These are phyloP conservation scores for Curvularia sp. DNA, from an alignment of 2,329 filamentous ascomycete genomes.

Conservation along the genomic window DNA sequence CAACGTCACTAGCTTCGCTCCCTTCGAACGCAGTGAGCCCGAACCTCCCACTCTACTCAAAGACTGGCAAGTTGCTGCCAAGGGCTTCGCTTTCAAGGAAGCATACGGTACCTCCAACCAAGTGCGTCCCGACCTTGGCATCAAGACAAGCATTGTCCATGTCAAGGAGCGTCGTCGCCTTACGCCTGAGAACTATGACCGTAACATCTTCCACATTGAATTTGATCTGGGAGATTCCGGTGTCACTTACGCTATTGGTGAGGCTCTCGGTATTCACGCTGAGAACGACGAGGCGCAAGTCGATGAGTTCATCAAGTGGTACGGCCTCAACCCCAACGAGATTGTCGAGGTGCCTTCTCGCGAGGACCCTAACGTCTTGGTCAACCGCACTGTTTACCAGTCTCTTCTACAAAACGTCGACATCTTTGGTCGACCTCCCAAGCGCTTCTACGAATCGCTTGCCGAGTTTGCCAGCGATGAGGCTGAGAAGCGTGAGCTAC, in stretches of 20 bases:
- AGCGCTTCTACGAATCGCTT: constrained; percentile 95
- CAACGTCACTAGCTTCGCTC: constrained; percentile 79
- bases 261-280: constrained; percentile 94
- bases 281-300: constrained; percentile 87
- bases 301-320: constrained; percentile 84
- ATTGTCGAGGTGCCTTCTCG: constrained; percentile 91
- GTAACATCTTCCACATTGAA: constrained; percentile 99
- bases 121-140: constrained; percentile 83
- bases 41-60: constrained; percentile 72
- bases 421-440: constrained; percentile 94
- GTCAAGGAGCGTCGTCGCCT: constrained; percentile 96
- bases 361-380: constrained; percentile 74
- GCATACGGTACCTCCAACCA: constrained; percentile 76
- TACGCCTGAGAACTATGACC: constrained; percentile 86
- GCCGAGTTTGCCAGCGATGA: constrained; percentile 85
- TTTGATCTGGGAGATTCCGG: constrained; percentile 93
- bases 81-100: constrained; percentile 92
- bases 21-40: constrained; percentile 76
- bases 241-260: constrained; percentile 94
- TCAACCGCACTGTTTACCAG: constrained; percentile 93
- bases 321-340: constrained; percentile 81
- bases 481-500: constrained; percentile 79
- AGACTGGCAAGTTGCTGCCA: constrained; percentile 84
- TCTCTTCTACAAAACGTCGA: constrained; percentile 90
- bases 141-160: constrained; percentile 84